Percentiles rank a stretch among this genome's conserved stretches.
phyloP scores from a whole-genome alignment of 2,329 filamentous ascomycete genomes.

The Chalaropsis thielavioides region DNA sequence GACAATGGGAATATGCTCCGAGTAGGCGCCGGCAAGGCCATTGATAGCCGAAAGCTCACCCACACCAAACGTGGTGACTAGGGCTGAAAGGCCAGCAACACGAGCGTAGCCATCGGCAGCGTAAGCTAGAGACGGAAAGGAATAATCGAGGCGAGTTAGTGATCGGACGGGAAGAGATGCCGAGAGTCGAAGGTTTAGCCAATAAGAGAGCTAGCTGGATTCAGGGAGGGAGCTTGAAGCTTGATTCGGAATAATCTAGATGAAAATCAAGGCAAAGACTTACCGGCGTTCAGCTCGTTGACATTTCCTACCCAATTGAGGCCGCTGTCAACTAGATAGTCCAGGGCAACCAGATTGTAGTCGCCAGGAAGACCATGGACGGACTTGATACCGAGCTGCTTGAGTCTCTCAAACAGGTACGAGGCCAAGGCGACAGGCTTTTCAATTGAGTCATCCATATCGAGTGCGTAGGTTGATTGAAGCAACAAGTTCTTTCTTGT shows the following conservation, averaged over 20 bases:
- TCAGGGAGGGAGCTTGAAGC: constrained; percentile 7
- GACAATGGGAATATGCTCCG: constrained; percentile 56
- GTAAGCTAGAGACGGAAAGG: constrained; percentile 37
- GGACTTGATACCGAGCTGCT: constrained; percentile 48
- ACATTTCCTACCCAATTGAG: constrained; percentile 54
- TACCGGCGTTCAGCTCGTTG: constrained; percentile 60
- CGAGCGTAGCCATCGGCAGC: constrained; percentile 69
- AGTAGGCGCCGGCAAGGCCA: constrained; percentile 58
- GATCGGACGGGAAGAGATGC: not conserved
- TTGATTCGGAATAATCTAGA: not conserved
- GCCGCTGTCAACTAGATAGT: constrained; percentile 45
- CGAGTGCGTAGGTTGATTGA: not conserved
- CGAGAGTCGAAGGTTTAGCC: not conserved
- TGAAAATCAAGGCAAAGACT: constrained; percentile 20
- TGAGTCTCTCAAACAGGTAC: constrained; percentile 51
- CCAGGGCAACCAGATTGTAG: constrained; percentile 55
- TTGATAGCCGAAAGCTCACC: constrained; percentile 62
- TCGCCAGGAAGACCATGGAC: constrained; percentile 59
- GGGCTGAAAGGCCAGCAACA: constrained; percentile 52
- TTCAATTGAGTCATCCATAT: constrained; percentile 24
- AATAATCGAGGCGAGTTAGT: constrained; percentile 21
- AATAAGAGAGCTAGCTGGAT: not conserved
- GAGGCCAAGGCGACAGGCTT: constrained; percentile 47
- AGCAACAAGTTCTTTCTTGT: not conserved
- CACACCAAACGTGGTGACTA: constrained; percentile 65